phyloP scores from a whole-genome alignment of 2,329 filamentous ascomycete genomes.

The Arachnomyces sp. region DNA sequence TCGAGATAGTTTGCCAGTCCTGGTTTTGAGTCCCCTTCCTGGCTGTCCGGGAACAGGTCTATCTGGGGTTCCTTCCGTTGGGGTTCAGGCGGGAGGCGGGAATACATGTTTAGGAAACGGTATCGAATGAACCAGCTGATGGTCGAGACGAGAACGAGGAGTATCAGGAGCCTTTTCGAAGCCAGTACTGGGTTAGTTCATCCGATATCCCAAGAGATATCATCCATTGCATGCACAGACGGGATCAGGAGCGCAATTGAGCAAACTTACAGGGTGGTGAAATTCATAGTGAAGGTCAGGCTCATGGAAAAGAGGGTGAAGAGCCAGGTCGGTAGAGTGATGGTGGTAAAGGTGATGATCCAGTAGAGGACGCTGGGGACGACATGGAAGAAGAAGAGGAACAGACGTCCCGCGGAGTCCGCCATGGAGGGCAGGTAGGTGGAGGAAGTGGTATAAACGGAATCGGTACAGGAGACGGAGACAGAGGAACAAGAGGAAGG shows the following conservation, averaged over 20 bases:
- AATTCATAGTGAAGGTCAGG: constrained; percentile 96
- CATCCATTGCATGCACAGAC: constrained; percentile 4
- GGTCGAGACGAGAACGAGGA: constrained; percentile 69
- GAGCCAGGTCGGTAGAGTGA: constrained; percentile 80
- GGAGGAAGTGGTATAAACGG: constrained; percentile 14
- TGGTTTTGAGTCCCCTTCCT: constrained; percentile 82
- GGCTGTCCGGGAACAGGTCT: constrained; percentile 87
- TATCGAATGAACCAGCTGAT: constrained; percentile 92
- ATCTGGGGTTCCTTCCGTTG: constrained; percentile 93
- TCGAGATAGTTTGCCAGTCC: constrained; percentile 94
- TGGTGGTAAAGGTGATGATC: constrained; percentile 74
- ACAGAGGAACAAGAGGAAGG: too few relatives aligned
- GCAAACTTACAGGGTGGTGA: constrained; percentile 72
- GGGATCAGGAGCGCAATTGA: background rate
- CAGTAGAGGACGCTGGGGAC: constrained; percentile 62
- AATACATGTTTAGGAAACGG: constrained; percentile 94
- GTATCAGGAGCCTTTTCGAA: constrained; percentile 59
- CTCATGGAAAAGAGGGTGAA: constrained; percentile 88
- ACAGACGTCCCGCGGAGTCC: constrained; percentile 41
- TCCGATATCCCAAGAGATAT: background rate
- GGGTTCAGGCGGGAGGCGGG: constrained; percentile 83
- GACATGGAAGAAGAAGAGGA: constrained; percentile 45
- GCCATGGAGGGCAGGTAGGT: constrained; percentile 27
- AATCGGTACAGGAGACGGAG: too few relatives aligned
- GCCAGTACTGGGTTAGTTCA: background rate